Evolutionary conservation across 805 yeast species (phyloP).

Genomic region (Schwanniomyces sp.): DNA sequence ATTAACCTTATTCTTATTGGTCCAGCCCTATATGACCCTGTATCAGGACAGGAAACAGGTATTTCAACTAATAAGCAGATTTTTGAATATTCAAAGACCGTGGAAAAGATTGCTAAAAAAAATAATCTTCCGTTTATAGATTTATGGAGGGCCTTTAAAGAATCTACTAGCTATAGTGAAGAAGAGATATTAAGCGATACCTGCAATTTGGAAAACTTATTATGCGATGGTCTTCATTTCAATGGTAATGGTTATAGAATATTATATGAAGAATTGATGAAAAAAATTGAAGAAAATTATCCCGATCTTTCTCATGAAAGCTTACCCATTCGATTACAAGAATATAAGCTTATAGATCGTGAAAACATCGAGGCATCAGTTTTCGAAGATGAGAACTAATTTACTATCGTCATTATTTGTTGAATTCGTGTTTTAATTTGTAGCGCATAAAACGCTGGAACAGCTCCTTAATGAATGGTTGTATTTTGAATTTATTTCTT

Average conservation of each 20-base stretch:
- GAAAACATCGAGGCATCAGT: slow-evolving; percentile 6
- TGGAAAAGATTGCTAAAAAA: slow-evolving; percentile 44
- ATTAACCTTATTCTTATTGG: slow-evolving; percentile 61
- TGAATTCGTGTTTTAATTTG: no score
- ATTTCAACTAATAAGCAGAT: slow-evolving; percentile 42
- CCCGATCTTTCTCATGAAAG: slow-evolving; percentile 50
- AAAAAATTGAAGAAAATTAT: slow-evolving; percentile 37
- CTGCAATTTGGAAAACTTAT: slow-evolving; percentile 10
- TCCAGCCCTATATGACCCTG: slow-evolving; percentile 56
- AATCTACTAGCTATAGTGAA: slow-evolving; percentile 29
- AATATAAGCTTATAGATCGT: slow-evolving; percentile 35
- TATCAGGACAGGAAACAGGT: slow-evolving; percentile 11
- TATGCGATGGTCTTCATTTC: slow-evolving; percentile 61
- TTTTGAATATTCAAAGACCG: slow-evolving; percentile 50
- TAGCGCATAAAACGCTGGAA: no score
- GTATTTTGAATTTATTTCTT: no score
- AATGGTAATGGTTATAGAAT: slow-evolving; percentile 53
- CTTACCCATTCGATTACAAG: slow-evolving; percentile 35
- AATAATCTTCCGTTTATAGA: slow-evolving; percentile 59
- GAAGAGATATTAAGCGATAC: slow-evolving; percentile 30
- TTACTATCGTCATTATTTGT: background rate
- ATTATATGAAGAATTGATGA: slow-evolving; percentile 43
- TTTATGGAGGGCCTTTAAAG: slow-evolving; percentile 45
- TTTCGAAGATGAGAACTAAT: background rate
- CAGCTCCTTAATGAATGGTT: no score